These are phyloP conservation scores for Rhododendron ovatum DNA, from an alignment of 148 eudicot genomes.

Conservation along the genomic window DNA sequence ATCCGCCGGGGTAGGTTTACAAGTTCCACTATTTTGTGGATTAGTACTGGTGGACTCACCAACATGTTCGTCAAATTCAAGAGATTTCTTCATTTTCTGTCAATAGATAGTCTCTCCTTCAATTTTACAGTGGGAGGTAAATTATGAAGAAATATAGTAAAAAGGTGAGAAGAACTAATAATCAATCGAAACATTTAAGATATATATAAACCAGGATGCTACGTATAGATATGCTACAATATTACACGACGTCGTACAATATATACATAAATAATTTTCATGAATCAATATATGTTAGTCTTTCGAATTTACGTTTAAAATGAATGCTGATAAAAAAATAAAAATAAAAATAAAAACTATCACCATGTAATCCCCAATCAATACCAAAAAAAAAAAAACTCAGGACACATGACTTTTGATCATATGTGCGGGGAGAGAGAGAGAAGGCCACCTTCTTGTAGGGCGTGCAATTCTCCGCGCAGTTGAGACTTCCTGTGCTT, in stretches of 20 bases:
- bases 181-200: no score
- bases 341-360: no score
- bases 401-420: no score
- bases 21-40: neutral
- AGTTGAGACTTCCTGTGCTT: neutral
- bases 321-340: no score
- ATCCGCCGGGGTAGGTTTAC: neutral
- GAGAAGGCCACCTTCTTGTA: neutral
- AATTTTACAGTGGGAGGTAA: neutral
- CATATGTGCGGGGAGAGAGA: neutral
- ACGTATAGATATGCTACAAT: no score
- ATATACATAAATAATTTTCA: no score
- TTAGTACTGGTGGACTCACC: neutral
- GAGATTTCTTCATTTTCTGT: neutral
- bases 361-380: no score
- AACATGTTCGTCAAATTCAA: neutral
- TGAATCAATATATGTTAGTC: no score
- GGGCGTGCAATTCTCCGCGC: neutral
- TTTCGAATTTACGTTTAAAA: no score
- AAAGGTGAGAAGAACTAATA: neutral
- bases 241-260: no score
- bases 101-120: neutral
- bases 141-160: neutral
- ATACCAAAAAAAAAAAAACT: no score
- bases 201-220: no score